Evolutionary conservation across 306 rosid genomes (phyloP).

Genomic region (Prunus salicina): DNA sequence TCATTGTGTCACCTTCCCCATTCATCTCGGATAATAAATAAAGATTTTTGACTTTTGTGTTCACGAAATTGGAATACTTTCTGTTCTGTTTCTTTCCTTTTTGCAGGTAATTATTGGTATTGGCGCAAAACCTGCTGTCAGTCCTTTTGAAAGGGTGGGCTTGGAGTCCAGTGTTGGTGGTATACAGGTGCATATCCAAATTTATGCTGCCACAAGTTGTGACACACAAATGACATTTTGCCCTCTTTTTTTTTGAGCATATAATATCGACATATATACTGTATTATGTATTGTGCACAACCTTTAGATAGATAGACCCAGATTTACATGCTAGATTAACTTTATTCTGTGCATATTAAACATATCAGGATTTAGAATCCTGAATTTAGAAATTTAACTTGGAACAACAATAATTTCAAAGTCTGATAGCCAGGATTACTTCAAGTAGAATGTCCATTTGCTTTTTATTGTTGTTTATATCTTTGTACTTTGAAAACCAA

Average conservation of each 20-base stretch:
- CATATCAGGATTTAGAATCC: neutral
- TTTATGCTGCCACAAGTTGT: neutral
- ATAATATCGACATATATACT: neutral
- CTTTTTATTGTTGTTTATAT: neutral
- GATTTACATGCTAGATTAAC: no score
- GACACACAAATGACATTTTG: neutral
- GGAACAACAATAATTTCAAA: neutral
- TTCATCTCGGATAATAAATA: neutral
- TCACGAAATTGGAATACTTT: slow-evolving; percentile 9
- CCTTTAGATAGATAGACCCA: neutral
- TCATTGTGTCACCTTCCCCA: slow-evolving; percentile 10
- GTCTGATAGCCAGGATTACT: neutral
- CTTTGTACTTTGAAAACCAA: slow-evolving; percentile 31
- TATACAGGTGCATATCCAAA: slow-evolving; percentile 48
- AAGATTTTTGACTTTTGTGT: neutral
- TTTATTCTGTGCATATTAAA: neutral
- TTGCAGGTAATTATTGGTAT: slow-evolving; percentile 79
- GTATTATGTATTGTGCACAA: neutral
- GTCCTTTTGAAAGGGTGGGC: slow-evolving; percentile 73
- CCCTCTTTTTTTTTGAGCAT: neutral
- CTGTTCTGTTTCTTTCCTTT: slow-evolving; percentile 11
- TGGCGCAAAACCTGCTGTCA: slow-evolving; percentile 83
- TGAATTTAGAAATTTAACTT: neutral
- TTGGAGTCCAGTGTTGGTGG: slow-evolving; percentile 73
- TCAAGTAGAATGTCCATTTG: neutral